phyloP scores from a whole-genome alignment of 1,284 basidiomycete species.

The Cutaneotrichosporon arboriforme region DNA sequence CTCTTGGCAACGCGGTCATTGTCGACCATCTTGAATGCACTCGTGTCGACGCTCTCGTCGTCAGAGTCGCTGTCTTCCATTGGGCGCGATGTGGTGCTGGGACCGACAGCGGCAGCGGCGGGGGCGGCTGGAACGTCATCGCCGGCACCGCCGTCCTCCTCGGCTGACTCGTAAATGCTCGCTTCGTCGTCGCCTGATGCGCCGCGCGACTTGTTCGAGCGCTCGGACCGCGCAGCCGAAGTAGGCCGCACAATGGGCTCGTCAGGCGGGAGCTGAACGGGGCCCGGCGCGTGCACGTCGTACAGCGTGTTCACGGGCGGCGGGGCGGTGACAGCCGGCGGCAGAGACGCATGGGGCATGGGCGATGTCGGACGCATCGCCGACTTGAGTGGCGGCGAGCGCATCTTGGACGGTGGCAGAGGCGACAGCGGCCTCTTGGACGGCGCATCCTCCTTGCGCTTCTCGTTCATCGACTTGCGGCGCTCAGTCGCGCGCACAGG shows the following conservation, averaged over 20 bases:
- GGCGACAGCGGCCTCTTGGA: slow-evolving; percentile 19
- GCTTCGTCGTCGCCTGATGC: slow-evolving; percentile 31
- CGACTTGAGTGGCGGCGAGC: slow-evolving; percentile 45
- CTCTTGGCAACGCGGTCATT: slow-evolving; percentile 27
- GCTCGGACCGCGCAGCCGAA: not conserved
- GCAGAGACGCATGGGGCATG: slow-evolving; percentile 8
- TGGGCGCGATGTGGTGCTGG: too few species aligned
- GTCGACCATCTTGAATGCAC: slow-evolving; percentile 38
- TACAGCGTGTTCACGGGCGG: slow-evolving; percentile 24
- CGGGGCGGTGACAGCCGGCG: not conserved
- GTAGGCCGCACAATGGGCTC: slow-evolving; percentile 8
- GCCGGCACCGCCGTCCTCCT: slow-evolving; percentile 23
- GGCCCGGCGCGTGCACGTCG: slow-evolving; percentile 39
- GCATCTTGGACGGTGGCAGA: slow-evolving; percentile 36
- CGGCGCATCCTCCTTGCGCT: slow-evolving; percentile 1
- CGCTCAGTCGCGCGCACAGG: not conserved
- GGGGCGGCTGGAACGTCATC: too few species aligned
- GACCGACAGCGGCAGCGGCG: not conserved
- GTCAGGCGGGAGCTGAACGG: slow-evolving; percentile 26
- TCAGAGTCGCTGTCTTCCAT: slow-evolving; percentile 28
- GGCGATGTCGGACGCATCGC: slow-evolving; percentile 42
- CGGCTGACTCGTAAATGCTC: slow-evolving; percentile 44
- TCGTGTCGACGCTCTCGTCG: slow-evolving; percentile 21
- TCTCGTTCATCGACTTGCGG: slow-evolving; percentile 10
- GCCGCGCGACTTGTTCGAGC: slow-evolving; percentile 17